Base-by-base conservation (phyloP, 306 rosid species). In the Medicago arabica region DNA sequence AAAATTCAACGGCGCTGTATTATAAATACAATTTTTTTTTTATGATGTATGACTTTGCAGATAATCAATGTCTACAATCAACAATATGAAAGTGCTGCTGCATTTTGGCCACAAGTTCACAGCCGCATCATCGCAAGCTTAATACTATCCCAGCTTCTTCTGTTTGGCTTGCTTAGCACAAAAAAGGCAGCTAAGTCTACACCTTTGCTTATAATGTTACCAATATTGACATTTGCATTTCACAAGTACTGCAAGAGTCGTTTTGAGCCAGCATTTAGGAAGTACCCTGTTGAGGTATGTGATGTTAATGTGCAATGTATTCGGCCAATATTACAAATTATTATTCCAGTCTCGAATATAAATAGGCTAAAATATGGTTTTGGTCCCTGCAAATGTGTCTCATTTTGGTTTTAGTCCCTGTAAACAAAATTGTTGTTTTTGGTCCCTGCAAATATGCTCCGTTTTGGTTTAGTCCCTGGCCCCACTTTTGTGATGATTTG, bases 71-170 rank as follows among this genome's bases (percentile, higher is more conserved):
- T 95, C 68, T 95, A 95, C 86, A 67, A 90, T 82, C 99, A 95
- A 82, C 93, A 60, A 64, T 95, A 95, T 67, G 99, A 95, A 82
- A 95, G 99, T 75, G 97, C 86, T 67, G 99, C 96, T 39, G 97
- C 99, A 53, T 95, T 95, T 72, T 95, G 97, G 99, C 99, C 99
- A 0, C 99, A 85, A 46, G 93, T 95, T 76, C 97, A 95, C 51
- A 85, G 91, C 89, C 97, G 97, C 80, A 95, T 95, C 38, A 81
- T 95, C 28, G 99, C 97, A 16, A 95, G 97, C 85, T 84, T 95
- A 80, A 80, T 95, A 81, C 88, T 95, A 86, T 92, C 97, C 53
- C 99, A 95, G 81, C 64, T 95, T 72, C 99, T 95, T 70, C 73
- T 95, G 64, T 25, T 95, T 88, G 99, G 99, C 74, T 84, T 95